These are phyloP conservation scores for Cryptosporidium sp. DNA, from an alignment of 169 alveolate genomes.

Conservation along the genomic window DNA sequence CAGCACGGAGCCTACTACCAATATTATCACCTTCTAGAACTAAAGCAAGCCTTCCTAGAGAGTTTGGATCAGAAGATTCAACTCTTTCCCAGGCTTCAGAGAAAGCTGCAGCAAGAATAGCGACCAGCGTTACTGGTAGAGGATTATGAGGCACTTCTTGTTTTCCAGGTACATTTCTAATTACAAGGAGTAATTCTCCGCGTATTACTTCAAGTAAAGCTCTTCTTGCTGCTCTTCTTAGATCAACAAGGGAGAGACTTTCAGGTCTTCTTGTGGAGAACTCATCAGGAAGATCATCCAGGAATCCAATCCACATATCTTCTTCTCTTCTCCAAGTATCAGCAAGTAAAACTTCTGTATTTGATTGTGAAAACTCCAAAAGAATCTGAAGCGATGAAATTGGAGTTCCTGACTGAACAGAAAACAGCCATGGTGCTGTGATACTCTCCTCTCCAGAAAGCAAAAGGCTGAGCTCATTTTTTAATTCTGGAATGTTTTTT, in stretches of 20 bases:
- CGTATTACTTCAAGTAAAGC: conserved; percentile 84
- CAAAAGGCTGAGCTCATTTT: conserved; percentile 55
- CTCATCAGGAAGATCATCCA: conserved; percentile 90
- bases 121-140: conserved; percentile 85
- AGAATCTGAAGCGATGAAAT: conserved; percentile 89
- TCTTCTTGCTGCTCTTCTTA: conserved; percentile 80
- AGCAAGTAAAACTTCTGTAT: conserved; percentile 88
- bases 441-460: conserved; percentile 69
- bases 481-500: conserved; percentile 67
- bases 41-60: conserved; percentile 85
- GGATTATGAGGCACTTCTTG: conserved; percentile 87
- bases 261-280: conserved; percentile 85
- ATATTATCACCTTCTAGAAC: conserved; percentile 88
- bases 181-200: conserved; percentile 83
- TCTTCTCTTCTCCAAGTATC: conserved; percentile 90
- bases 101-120: conserved; percentile 88
- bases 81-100: conserved; percentile 90
- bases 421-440: conserved; percentile 91
- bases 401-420: conserved; percentile 92
- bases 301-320: conserved; percentile 60
- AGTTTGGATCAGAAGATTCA: conserved; percentile 84
- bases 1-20: conserved; percentile 88
- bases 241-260: conserved; percentile 71
- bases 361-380: conserved; percentile 86
- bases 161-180: conserved; percentile 89